A percentile compares a stretch with the other conserved stretches of the same genome.
phyloP scores from a whole-genome alignment of 2,329 filamentous ascomycete genomes.

The Colletotrichum zoysiae region DNA sequence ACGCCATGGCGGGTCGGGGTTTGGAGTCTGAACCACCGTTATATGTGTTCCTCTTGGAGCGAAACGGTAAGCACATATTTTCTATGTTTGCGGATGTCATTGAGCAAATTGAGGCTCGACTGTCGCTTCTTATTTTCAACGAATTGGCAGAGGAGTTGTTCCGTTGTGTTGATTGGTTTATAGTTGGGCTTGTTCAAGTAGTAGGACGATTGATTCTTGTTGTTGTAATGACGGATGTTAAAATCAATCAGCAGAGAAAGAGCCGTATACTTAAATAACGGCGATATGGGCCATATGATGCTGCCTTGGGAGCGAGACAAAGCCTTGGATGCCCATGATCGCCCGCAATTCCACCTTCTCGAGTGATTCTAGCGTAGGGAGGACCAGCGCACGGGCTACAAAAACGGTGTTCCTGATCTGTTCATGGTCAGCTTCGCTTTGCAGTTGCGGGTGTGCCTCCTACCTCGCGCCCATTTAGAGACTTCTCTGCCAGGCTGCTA shows the following conservation, averaged over 20 bases:
- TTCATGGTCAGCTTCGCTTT: too few species aligned
- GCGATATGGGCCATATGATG: background rate
- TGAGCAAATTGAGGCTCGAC: too few species aligned
- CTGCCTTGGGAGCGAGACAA: slow-evolving; percentile 4
- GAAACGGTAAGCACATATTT: slow-evolving; percentile 27
- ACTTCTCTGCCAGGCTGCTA: too few species aligned
- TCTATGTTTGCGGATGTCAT: fast-evolving
- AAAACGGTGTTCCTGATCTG: too few species aligned
- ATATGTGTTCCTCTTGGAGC: slow-evolving; percentile 3
- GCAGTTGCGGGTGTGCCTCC: too few species aligned
- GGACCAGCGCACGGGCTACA: too few species aligned
- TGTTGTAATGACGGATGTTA: background rate
- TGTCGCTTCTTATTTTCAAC: too few species aligned
- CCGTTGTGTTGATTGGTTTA: background rate
- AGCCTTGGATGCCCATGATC: background rate
- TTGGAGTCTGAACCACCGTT: background rate
- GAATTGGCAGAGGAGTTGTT: background rate
- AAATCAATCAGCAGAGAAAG: too few species aligned
- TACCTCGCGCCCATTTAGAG: too few species aligned
- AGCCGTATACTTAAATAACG: background rate
- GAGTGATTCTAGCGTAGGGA: slow-evolving; percentile 29
- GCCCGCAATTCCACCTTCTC: slow-evolving; percentile 22
- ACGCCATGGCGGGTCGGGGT: slow-evolving; percentile 10
- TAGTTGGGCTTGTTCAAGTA: background rate
- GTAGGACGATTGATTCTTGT: too few species aligned